Conservation (phyloP, 139 green algal species). For the Spirogloea muscicola region DNA sequence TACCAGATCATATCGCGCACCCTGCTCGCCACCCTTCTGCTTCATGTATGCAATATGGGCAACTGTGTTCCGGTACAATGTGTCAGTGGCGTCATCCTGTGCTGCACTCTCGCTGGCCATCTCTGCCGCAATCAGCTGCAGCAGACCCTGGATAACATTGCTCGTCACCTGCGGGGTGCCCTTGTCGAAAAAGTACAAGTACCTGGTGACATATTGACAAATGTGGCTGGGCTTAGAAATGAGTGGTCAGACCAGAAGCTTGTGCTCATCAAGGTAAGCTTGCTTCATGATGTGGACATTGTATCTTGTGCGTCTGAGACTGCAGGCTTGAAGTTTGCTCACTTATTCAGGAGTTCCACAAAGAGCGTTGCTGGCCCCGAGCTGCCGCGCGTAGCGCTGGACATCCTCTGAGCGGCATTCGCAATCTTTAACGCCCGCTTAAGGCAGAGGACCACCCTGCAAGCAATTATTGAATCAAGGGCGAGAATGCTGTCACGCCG, state of each 20-base stretch:
- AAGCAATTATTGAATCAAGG: background rate
- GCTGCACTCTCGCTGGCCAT: slow-evolving; percentile 19
- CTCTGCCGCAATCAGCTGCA: slow-evolving; percentile 36
- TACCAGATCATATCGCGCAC: too few relatives aligned
- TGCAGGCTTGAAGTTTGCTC: too few relatives aligned
- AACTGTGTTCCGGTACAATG: too few relatives aligned
- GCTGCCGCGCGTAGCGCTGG: slow-evolving; percentile 35
- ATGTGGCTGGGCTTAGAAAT: too few relatives aligned
- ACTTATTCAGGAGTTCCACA: slow-evolving; percentile 81
- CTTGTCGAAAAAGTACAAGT: slow-evolving; percentile 52
- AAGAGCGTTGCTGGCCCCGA: slow-evolving; percentile 57
- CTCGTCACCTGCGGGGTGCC: slow-evolving; percentile 23
- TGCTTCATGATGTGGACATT: too few relatives aligned
- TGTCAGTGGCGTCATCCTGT: slow-evolving; percentile 1
- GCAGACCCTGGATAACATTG: slow-evolving; percentile 20
- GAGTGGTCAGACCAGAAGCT: too few relatives aligned
- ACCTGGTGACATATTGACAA: too few relatives aligned
- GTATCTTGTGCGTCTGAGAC: too few relatives aligned
- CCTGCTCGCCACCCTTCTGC: too few relatives aligned
- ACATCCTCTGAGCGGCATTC: slow-evolving; percentile 70
- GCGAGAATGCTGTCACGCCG: background rate
- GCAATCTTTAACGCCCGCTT: slow-evolving; percentile 78
- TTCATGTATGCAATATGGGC: too few relatives aligned
- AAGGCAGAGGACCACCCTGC: slow-evolving; percentile 68
- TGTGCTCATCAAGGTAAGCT: too few relatives aligned